A percentile compares a stretch with the other conserved stretches of the same genome.
These are phyloP conservation scores for Blastobotrys parvus DNA, from an alignment of 805 yeast species.

Conservation along the genomic window DNA sequence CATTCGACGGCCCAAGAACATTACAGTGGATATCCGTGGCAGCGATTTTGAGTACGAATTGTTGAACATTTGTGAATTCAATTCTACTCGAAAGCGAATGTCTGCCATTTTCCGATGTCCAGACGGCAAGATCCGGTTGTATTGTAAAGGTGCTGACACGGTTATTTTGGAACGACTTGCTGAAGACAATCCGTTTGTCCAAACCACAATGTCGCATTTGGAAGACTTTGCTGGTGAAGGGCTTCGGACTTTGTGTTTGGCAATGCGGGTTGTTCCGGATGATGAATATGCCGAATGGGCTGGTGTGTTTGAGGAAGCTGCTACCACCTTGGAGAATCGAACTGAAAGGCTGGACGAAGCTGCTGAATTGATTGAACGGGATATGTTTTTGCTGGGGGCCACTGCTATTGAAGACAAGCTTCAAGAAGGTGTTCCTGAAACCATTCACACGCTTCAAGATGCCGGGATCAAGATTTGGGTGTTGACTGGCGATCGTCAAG, in stretches of 20 bases:
- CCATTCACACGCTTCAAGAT: constrained; percentile 87
- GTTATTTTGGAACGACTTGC: constrained; percentile 83
- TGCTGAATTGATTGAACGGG: constrained; percentile 80
- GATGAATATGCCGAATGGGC: constrained; percentile 73
- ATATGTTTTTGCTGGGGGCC: constrained; percentile 80
- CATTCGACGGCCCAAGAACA: constrained; percentile 76
- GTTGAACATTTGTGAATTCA: constrained; percentile 88
- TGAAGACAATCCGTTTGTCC: constrained; percentile 64
- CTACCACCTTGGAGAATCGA: constrained; percentile 73
- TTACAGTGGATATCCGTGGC: constrained; percentile 54
- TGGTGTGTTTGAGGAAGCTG: constrained; percentile 59
- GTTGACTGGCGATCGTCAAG: constrained; percentile 96
- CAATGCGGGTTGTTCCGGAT: constrained; percentile 70
- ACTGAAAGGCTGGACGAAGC: constrained; percentile 71
- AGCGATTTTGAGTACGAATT: constrained; percentile 59
- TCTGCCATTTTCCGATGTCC: constrained; percentile 91
- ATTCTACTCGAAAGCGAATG: constrained; percentile 97
- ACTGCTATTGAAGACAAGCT: constrained; percentile 97
- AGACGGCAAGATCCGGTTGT: constrained; percentile 79
- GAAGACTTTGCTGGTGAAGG: constrained; percentile 98
- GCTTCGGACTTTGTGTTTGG: constrained; percentile 86
- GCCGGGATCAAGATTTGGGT: constrained; percentile 99
- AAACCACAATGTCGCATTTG: constrained; percentile 72
- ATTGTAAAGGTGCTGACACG: constrained; percentile 97
- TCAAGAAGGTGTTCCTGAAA: constrained; percentile 98